Conservation (phyloP, 805 yeast genomes). For the Peterozyma toletana region DNA sequence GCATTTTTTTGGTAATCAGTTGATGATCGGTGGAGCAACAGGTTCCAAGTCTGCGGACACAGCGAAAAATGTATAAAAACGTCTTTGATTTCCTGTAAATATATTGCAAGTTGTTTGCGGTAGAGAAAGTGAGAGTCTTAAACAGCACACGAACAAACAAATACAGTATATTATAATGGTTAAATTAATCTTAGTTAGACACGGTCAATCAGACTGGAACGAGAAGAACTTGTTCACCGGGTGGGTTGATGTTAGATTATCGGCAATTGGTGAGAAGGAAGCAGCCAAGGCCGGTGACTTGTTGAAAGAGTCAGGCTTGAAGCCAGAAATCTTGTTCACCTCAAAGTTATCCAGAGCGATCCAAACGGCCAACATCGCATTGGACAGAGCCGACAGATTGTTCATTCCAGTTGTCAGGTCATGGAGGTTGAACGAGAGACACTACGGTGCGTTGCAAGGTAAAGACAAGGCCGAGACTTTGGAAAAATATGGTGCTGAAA, state of each 20-base stretch:
- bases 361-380: slow-evolving; percentile 94
- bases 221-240: slow-evolving; percentile 98
- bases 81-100: too few relatives aligned
- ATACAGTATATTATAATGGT: slow-evolving; percentile 15
- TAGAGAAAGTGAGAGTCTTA: too few relatives aligned
- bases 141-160: too few relatives aligned
- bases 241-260: slow-evolving; percentile 92
- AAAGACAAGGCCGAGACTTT: slow-evolving; percentile 94
- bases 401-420: slow-evolving; percentile 90
- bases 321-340: slow-evolving; percentile 86
- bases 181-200: slow-evolving; percentile 89
- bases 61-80: too few relatives aligned
- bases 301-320: slow-evolving; percentile 76
- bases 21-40: too few relatives aligned
- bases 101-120: too few relatives aligned
- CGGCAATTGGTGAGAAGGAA: slow-evolving; percentile 80
- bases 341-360: slow-evolving; percentile 91
- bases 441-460: slow-evolving; percentile 98
- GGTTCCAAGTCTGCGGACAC: too few relatives aligned
- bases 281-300: slow-evolving; percentile 92
- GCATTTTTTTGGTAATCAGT: too few relatives aligned
- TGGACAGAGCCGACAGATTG: slow-evolving; percentile 80
- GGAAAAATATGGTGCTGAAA: slow-evolving; percentile 80
- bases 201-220: slow-evolving; percentile 99
- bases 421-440: slow-evolving; percentile 99